These are phyloP conservation scores for Senna tora DNA, from an alignment of 306 rosid species.

Conservation along the genomic window DNA sequence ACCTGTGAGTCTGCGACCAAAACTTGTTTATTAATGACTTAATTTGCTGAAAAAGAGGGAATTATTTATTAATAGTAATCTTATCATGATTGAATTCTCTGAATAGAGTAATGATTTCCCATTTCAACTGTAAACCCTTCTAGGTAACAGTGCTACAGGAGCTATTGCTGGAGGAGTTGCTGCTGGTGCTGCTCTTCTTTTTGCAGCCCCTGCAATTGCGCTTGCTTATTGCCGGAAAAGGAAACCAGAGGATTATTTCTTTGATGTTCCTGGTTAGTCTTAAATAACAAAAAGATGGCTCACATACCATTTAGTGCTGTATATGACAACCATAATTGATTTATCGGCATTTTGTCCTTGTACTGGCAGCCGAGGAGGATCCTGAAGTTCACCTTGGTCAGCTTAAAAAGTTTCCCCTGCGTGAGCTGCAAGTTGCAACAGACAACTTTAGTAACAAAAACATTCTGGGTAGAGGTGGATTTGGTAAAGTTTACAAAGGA, in stretches of 20 bases:
- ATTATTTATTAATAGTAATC: neutral
- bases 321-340: constrained; percentile 20
- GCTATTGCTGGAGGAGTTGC: constrained; percentile 85
- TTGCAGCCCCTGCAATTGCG: constrained; percentile 74
- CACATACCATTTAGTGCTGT: neutral
- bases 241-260: constrained; percentile 63
- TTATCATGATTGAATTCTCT: neutral
- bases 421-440: constrained; percentile 28
- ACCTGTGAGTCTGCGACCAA: neutral
- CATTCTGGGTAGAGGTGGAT: constrained; percentile 29
- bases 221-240: constrained; percentile 62
- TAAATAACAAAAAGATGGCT: neutral
- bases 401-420: constrained; percentile 37
- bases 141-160: constrained; percentile 58
- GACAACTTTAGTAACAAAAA: constrained; percentile 22
- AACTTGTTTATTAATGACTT: constrained; percentile 1
- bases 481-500: constrained; percentile 39
- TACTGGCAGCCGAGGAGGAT: constrained; percentile 30
- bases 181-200: constrained; percentile 71
- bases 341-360: constrained; percentile 1
- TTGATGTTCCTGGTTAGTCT: constrained; percentile 80
- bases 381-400: constrained; percentile 39
- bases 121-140: constrained; percentile 17
- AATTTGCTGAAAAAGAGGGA: neutral
- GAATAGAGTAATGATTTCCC: neutral